Conservation (phyloP, 2,329 filamentous ascomycete genomes). For the Diaporthe vaccinii region DNA sequence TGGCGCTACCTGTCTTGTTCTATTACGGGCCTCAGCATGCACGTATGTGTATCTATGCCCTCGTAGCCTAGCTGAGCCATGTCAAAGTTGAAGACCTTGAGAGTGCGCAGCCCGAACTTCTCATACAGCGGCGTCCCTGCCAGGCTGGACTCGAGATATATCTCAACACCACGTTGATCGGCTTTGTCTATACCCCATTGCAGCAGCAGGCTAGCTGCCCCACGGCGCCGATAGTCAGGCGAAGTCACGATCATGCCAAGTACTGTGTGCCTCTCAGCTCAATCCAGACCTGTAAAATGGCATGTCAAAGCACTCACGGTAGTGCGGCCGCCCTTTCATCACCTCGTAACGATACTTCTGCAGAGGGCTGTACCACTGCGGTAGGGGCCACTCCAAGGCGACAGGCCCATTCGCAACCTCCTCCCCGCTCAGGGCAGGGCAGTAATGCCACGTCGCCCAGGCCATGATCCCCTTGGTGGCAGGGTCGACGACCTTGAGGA, state of each 20-base stretch:
- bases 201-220: background rate
- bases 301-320: background rate
- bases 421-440: background rate
- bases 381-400: background rate
- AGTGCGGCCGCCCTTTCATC: slow-evolving; percentile 8
- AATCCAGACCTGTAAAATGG: background rate
- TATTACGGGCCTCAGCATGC: background rate
- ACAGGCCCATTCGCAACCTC: slow-evolving; percentile 10
- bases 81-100: slow-evolving; percentile 9
- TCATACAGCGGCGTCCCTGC: slow-evolving; percentile 6
- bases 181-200: background rate
- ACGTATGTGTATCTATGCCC: slow-evolving; percentile 10
- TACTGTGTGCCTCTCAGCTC: slow-evolving; percentile 2
- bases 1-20: background rate
- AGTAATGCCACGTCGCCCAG: slow-evolving; percentile 1
- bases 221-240: background rate
- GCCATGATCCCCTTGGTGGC: slow-evolving; percentile 5
- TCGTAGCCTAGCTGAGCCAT: slow-evolving; percentile 15
- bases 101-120: background rate
- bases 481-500: slow-evolving; percentile 12
- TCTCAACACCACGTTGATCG: slow-evolving; percentile 10
- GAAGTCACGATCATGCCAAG: slow-evolving; percentile 22
- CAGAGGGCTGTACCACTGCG: background rate
- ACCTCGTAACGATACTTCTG: background rate
- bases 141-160: slow-evolving; percentile 7